Evolutionary conservation across 306 rosid genomes (phyloP), one percentile per base, ranked within the genome.

Genomic region (Quercus ilex): DNA sequence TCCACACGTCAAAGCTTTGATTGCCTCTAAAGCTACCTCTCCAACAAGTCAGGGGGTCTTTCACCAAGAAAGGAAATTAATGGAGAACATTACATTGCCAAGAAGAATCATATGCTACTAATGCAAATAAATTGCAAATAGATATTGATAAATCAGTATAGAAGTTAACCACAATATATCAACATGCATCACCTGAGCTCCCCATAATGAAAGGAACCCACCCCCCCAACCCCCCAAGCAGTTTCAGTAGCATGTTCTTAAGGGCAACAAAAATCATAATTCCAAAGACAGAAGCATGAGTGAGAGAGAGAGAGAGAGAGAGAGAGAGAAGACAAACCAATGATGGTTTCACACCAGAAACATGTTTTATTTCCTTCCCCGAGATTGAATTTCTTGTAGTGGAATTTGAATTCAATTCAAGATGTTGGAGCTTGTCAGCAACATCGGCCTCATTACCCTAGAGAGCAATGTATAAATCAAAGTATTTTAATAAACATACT

Each of bases 401-500:
- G 74, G 88, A 84, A 87, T 83, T 96, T 73, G 92, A 86, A 57
- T 82, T 90, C 65, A 82, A 73, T 74, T 87, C 91, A 31, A 87
- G 91, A 87, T 84, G 97, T 90, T 90, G 88, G 64, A 96, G 97
- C 87, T 90, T 89, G 79, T 93, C 92, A 82, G 90, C 78, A 60
- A 89, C 92, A 68, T 89, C 89, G 18, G 88, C 90, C 85, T 90
- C 97, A 59, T 86, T 88, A 77, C 91, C 90, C 98, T 95, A 86
- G 64, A 88, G 84, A 80, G 78, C 76, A 83, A 68, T 35, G 21
- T 10, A 35, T 68, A 19, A 68, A 38, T 68, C 18, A 35, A 19
- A 33, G 52, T 35, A 68, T 46, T 19, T 68, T 35, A 35, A 79
- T 69, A 60, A 28, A 41, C 46, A 41, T 41, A 78, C 51, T 41